Base-by-base conservation (phyloP, 305 asterid genomes). In the Solanum hybrid region DNA sequence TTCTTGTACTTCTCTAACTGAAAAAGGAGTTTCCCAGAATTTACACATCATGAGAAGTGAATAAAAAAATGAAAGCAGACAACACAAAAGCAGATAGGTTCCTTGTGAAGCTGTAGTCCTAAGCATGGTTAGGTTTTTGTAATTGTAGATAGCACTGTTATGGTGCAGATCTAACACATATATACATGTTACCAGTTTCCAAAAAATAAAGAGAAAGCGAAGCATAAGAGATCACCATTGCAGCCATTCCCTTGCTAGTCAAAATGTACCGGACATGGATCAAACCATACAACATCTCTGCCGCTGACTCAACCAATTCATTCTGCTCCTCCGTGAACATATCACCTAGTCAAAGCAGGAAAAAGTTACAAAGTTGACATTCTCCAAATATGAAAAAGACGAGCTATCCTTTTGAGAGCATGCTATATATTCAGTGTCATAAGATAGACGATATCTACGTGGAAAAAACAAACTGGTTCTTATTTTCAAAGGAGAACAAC, bases 201-300 rank as follows among this genome's bases (percentile, higher is more conserved):
- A 57, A 33, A 57, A 33, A 57, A 78, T 1, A 51, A 32, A 57
- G 2, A 89, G 57, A 72, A 45, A 84, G 79, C 11, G 17, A 81
- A 90, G 83, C 80, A 36, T 61, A 90, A 75, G 88, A 83, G 89
- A 77, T 93, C 93, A 97, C 99, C 99, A 96, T 96, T 75, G 99
- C 97, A 89, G 97, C 96, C 96, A 97, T 93, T 90, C 99, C 99
- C 93, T 96, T 97, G 96, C 93, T 95, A 36, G 99, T 97, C 94
- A 97, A 93, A 85, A 97, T 96, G 94, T 94, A 97, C 31, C 99
- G 92, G 77, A 94, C 98, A 91, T 97, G 98, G 92, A 97, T 96
- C 88, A 97, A 94, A 87, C 99, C 98, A 90, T 97, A 97, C 87
- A 97, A 95, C 98, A 95, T 97, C 94, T 97, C 98, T 3, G 99